Base-by-base conservation (phyloP, 192 early-diverging fungal genomes). In the Entophlyctis helioformis region DNA sequence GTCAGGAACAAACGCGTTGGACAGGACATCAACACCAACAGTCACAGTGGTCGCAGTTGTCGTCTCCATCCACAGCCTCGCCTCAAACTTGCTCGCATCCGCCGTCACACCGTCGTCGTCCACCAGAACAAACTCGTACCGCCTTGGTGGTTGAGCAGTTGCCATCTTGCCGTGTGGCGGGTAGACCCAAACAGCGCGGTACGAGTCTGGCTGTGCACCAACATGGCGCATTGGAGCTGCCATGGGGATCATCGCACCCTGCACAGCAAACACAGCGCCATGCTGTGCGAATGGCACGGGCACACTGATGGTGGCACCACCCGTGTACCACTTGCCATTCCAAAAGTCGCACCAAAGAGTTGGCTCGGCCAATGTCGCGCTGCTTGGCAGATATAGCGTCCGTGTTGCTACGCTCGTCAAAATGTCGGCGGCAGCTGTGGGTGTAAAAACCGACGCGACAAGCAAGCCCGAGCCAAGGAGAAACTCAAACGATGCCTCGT, bases 51-150 rank as follows among this genome's bases (percentile, higher is more conserved):
- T 44, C 1, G 24, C 59, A 20, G 12, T 25, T n/a, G n/a, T n/a
- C 20, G 39, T 33, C 34, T 56, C 41, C 59, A 69, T 53, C 50
- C 43, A 51, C 9, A 65, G 16, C 9, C 48, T 50, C 34, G 70
- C 42, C 42, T 71, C 59, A 15, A 66, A 61, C 16, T 46, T 36
- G 22, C 58, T 45, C n/a, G 59, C 61, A 28, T 59, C 46, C 2
- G 50, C 42, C 1, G 60, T 61, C 27, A 62, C 47, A 15, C 73
- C 73, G 36, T 76, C 73, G 39, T 76, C 73, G 28, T 76, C 73
- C 26, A 61, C 48, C 38, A 67, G 9, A 2, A 21, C 16, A 21
- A 41, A 47, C 16, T 54, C 50, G 3, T 42, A 39, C 42, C 42
- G 4, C 7, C 26, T n/a, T 28, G 35, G 12, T 27, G 33, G 0